Conservation (phyloP, 495 filamentous ascomycete species). For the Lichenothelia convexa region DNA sequence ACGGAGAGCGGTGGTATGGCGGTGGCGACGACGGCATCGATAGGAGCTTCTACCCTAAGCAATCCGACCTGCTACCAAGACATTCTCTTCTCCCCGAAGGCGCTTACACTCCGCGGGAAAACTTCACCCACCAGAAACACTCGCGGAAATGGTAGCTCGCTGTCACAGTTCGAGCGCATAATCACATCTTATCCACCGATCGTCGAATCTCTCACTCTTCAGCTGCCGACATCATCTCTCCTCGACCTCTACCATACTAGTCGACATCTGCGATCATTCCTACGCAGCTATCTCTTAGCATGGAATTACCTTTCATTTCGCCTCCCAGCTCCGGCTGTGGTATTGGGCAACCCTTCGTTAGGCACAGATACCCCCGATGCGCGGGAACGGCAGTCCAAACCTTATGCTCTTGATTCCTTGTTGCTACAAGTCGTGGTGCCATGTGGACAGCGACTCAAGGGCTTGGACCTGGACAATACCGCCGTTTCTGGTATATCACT, state of each 20-base stretch:
- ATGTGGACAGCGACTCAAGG: constrained; percentile 35
- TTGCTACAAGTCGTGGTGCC: constrained; percentile 36
- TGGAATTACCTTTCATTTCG: constrained; percentile 44
- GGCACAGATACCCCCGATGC: constrained; percentile 18
- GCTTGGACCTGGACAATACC: constrained; percentile 42
- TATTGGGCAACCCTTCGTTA: constrained; percentile 9
- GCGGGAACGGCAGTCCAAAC: constrained; percentile 31
- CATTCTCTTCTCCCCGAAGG: neutral
- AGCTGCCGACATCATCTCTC: constrained; percentile 36
- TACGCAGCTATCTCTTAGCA: constrained; percentile 38
- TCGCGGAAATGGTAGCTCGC: constrained; percentile 3
- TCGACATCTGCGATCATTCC: constrained; percentile 32
- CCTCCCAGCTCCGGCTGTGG: constrained; percentile 23
- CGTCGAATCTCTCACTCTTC: constrained; percentile 38
- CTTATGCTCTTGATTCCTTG: constrained; percentile 37
- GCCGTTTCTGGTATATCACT: constrained; percentile 38
- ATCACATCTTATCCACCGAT: constrained; percentile 37
- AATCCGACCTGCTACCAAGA: too few species aligned
- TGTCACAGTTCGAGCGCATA: constrained; percentile 33
- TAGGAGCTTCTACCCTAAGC: too few species aligned
- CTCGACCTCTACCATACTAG: constrained; percentile 41
- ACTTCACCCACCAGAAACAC: too few species aligned
- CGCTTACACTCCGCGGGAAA: constrained; percentile 4
- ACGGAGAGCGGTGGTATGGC: too few species aligned
- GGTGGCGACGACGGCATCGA: constrained; percentile 11